Conservation (phyloP, 805 yeast genomes). For the Candida argentea region DNA sequence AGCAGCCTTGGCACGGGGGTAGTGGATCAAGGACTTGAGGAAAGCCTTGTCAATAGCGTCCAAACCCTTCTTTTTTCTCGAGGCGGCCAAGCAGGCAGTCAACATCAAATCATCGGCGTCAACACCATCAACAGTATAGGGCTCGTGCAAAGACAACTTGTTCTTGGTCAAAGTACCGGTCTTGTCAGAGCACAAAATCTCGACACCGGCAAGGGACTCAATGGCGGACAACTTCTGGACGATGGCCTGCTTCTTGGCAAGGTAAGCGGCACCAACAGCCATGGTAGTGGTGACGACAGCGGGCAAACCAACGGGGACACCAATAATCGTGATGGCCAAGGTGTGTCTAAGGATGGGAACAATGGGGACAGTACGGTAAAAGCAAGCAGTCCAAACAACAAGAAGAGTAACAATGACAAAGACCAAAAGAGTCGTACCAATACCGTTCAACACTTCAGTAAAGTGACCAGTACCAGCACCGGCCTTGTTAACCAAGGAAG, state of each 20-base stretch:
- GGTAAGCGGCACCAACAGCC: constrained; percentile 99
- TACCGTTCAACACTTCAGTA: constrained; percentile 96
- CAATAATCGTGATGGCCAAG: constrained; percentile 90
- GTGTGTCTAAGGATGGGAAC: constrained; percentile 87
- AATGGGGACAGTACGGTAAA: constrained; percentile 85
- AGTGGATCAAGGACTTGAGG: constrained; percentile 76
- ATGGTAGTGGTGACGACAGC: constrained; percentile 97
- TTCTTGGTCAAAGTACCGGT: constrained; percentile 97
- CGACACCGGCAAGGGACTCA: constrained; percentile 96
- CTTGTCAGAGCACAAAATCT: constrained; percentile 94
- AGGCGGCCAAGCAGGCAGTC: constrained; percentile 96
- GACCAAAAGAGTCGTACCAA: constrained; percentile 85
- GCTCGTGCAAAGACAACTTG: constrained; percentile 92
- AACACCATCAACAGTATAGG: constrained; percentile 96
- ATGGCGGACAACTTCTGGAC: constrained; percentile 94
- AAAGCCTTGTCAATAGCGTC: constrained; percentile 97
- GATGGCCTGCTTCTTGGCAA: constrained; percentile 94
- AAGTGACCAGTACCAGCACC: constrained; percentile 90
- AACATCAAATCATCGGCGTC: constrained; percentile 93
- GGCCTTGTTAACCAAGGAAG: constrained; percentile 92
- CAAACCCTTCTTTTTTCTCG: constrained; percentile 96
- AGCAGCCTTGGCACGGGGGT: constrained; percentile 90
- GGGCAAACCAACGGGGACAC: constrained; percentile 98
- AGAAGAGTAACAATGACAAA: constrained; percentile 80
- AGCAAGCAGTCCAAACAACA: constrained; percentile 86